Base-by-base conservation (phyloP, 179 eudicot species). In the Pouteria campechiana region DNA sequence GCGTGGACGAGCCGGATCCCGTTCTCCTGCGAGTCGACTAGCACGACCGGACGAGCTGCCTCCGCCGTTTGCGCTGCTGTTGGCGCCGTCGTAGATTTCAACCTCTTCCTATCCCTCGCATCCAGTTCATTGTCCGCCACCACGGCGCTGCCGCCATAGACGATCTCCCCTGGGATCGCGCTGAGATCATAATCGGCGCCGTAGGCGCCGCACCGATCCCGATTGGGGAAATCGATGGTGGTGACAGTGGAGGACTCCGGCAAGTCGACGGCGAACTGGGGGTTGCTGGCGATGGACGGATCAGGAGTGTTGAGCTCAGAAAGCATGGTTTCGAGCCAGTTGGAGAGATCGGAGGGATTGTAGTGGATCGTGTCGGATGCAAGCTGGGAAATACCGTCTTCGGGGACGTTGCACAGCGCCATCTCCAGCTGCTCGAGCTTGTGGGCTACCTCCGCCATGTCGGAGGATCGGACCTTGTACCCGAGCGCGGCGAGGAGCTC, bases 261-360 rank as follows among this genome's bases (percentile, higher is more conserved):
- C n/a, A n/a, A n/a, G n/a, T 45, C 64, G 11, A 50, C 24, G 1
- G 30, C n/a, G 19, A 38, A 25, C 18, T 25, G 18, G 13, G 14
- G 17, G n/a, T 45, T 37, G 27, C 11, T 27, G 1, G 15, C 18
- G 9, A 5, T 12, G 16, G 24, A 36, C 16, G 38, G 10, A 3
- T 23, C 43, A 25, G 52, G 16, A 2, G 68, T 54, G 31, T 68
- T 60, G 52, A 83, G 64, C 78, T 77, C 97, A 0, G 78, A 57
- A 1, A 84, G 48, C 83, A 89, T 74, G 37, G 59, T 78, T 29
- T 81, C 71, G 2, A 74, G 64, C 97, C 97, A 89, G 0, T 70
- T 69, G 1, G 83, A 72, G 2, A 85, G 71, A 76, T 89, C 95
- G 19, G 97, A 72, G 0, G 97, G 97, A 46, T 89, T 89, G 47